Percentiles rank a stretch among this genome's conserved stretches.
Evolutionary conservation across 148 eudicot species (phyloP).

Genomic region (Nepenthes mirabilis): DNA sequence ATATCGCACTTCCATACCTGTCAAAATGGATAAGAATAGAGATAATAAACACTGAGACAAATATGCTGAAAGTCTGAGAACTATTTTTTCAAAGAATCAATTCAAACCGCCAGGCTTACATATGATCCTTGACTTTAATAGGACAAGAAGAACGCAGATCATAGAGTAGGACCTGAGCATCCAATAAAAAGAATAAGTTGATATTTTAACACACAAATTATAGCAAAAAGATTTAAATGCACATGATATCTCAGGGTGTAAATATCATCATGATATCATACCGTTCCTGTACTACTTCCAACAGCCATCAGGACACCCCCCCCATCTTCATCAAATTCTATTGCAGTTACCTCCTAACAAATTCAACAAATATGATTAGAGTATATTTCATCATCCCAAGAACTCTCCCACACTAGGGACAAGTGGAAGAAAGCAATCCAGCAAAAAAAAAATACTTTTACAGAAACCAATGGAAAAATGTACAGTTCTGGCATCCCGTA

Average conservation of each 20-base stretch:
- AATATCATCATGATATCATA: too few species aligned
- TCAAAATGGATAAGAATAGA: constrained; percentile 1
- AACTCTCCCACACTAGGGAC: too few species aligned
- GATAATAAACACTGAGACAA: constrained; percentile 2
- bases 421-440: too few species aligned
- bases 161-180: constrained; percentile 64
- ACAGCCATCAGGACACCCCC: constrained; percentile 88
- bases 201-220: neutral
- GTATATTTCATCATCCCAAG: neutral
- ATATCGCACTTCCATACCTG: constrained; percentile 89
- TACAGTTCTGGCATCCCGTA: too few species aligned
- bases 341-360: constrained; percentile 70
- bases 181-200: constrained; percentile 8
- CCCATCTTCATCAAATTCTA: constrained; percentile 75
- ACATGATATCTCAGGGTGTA: neutral
- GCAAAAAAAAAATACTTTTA: too few species aligned
- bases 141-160: constrained; percentile 88
- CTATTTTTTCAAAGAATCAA: constrained; percentile 4
- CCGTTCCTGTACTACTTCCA: constrained; percentile 96
- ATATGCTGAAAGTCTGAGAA: neutral
- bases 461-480: too few species aligned
- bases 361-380: constrained; percentile 11
- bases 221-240: neutral
- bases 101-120: constrained; percentile 37
- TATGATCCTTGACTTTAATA: constrained; percentile 84